Base-by-base conservation (phyloP, 805 yeast genomes). In the Komagataella kurtzmanii region DNA sequence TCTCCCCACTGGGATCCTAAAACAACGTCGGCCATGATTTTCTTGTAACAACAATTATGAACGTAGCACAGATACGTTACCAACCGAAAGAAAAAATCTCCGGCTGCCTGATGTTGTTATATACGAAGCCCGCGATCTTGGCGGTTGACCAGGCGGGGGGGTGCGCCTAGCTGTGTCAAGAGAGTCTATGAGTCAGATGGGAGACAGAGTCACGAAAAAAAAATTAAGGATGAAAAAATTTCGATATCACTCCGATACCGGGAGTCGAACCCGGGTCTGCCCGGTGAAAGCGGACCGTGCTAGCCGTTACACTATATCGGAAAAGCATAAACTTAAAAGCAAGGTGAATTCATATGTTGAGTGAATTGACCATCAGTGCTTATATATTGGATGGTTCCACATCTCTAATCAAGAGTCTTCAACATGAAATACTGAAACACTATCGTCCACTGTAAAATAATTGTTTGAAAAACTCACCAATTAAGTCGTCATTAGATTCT, bases 1-100 rank as follows among this genome's bases (percentile, higher is more conserved):
- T 93, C 99, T 57, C 99, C 99, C 99, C 99, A 93, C 72, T 93
- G 99, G 70, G 98, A 75, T 54, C 99, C 99, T 62, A 93, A 77
- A 52, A 93, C 99, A 57, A 93, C 98, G 73, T 84, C 85, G 67
- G 87, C 84, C 90, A 83, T 83, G 45, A 36, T 51, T 30, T 24
- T 45, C 17, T 45, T 30, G 12, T 14, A 30, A 14, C 40, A 30
- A 30, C 14, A 30, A 30, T 30, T 8, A 30, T 30, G 40, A 30
- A 30, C 40, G 40, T 30, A 30, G 40, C 10, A 30, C 14, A 30
- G 40, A 30, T 30, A 30, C 40, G 40, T 30, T 30, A 30, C 40
- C 40, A 30, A 30, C 40, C 40, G 40, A 30, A 30, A 30, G 40
- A 30, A 30, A 30, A 30, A 30, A 30, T 30, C 40, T 30, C 14